Percentiles rank a stretch among this genome's conserved stretches.
phyloP scores from a whole-genome alignment of 805 yeast species.

The Candida anglica region DNA sequence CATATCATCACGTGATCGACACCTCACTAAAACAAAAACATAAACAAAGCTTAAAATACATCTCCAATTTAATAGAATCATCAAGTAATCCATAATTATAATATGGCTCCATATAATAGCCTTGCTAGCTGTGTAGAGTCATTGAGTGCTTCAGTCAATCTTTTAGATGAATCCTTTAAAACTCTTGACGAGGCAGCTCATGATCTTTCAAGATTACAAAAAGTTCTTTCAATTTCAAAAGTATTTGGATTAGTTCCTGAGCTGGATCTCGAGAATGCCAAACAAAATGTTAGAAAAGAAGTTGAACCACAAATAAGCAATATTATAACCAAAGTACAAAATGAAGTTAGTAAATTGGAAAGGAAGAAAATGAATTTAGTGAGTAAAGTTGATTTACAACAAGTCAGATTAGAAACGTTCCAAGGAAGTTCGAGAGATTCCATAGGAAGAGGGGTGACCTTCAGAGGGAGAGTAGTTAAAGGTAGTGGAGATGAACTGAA shows the following conservation, averaged over 20 bases:
- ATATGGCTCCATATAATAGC: too few relatives aligned
- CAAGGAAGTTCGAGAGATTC: conserved; percentile 12
- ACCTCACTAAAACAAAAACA: too few relatives aligned
- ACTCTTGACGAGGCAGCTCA: conserved; percentile 31
- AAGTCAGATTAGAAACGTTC: conserved; percentile 28
- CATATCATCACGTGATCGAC: too few relatives aligned
- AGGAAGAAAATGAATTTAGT: conserved; percentile 27
- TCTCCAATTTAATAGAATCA: too few relatives aligned
- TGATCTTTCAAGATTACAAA: conserved; percentile 37
- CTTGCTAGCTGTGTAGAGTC: conserved; percentile 24
- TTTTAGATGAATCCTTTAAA: conserved; percentile 28
- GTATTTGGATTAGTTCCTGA: conserved; percentile 53
- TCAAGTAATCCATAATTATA: too few relatives aligned
- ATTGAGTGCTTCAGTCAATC: conserved; percentile 27
- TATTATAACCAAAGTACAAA: conserved; percentile 25
- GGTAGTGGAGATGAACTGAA: conserved; percentile 28
- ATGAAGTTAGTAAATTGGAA: conserved; percentile 28
- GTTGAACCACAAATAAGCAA: conserved; percentile 39
- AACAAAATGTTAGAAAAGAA: conserved; percentile 28
- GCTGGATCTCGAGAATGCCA: conserved; percentile 39
- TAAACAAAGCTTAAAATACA: too few relatives aligned
- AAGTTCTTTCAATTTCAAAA: conserved; percentile 39
- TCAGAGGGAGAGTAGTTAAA: conserved; percentile 11
- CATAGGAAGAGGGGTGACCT: conserved; percentile 5
- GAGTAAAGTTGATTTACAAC: conserved; percentile 38